These are phyloP conservation scores for Komagataella populi DNA, from an alignment of 805 yeast genomes.

Conservation along the genomic window DNA sequence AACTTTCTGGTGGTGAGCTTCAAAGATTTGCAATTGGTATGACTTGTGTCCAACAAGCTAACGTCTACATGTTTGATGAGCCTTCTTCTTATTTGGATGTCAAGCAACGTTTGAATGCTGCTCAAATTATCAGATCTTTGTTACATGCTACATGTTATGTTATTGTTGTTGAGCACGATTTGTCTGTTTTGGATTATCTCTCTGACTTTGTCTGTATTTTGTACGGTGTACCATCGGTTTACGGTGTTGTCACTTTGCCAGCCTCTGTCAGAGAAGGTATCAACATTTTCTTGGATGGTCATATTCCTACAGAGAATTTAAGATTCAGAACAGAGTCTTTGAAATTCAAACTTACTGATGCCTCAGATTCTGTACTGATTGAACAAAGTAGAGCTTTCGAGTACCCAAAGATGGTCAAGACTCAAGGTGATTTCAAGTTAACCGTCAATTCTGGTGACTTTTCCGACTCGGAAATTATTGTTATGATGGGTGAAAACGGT, in stretches of 20 bases:
- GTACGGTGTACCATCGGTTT: slow-evolving; percentile 96
- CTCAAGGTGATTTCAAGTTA: slow-evolving; percentile 93
- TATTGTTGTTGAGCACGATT: slow-evolving; percentile 97
- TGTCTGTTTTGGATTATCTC: slow-evolving; percentile 91
- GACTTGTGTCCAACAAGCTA: slow-evolving; percentile 91
- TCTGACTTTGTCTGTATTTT: slow-evolving; percentile 95
- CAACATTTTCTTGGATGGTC: slow-evolving; percentile 96
- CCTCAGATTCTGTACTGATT: slow-evolving; percentile 58
- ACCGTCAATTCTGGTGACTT: slow-evolving; percentile 78
- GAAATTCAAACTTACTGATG: slow-evolving; percentile 87
- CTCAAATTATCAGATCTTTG: slow-evolving; percentile 81
- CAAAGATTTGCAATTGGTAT: slow-evolving; percentile 97
- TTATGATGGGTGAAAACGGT: slow-evolving; percentile 99
- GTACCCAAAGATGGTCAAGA: slow-evolving; percentile 75
- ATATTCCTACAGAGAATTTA: slow-evolving; percentile 91
- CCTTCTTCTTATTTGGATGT: slow-evolving; percentile 98
- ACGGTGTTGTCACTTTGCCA: slow-evolving; percentile 97
- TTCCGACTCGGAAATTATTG: slow-evolving; percentile 92
- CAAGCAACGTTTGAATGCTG: slow-evolving; percentile 97
- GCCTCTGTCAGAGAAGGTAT: slow-evolving; percentile 98
- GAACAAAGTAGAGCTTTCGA: slow-evolving; percentile 70
- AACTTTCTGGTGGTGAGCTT: slow-evolving; percentile 95
- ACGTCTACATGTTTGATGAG: slow-evolving; percentile 98
- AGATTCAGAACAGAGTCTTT: slow-evolving; percentile 93
- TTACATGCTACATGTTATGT: slow-evolving; percentile 69